A percentile compares a stretch with the other conserved stretches of the same genome.
Conservation (phyloP, 2,329 filamentous ascomycete species). For the Capronia epimyces region DNA sequence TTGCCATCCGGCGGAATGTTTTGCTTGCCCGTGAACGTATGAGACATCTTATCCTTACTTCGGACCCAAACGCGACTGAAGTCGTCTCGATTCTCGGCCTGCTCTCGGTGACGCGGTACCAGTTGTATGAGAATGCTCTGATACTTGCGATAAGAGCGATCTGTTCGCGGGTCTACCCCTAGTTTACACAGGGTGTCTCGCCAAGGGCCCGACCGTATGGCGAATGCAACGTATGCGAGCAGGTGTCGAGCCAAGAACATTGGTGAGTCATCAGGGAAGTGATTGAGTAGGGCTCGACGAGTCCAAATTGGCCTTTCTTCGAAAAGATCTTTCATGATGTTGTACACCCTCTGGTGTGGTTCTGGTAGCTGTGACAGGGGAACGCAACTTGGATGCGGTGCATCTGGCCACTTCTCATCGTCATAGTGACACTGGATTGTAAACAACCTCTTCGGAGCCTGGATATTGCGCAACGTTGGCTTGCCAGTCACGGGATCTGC, state of each 20-base stretch:
- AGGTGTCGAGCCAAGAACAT: constrained; percentile 62
- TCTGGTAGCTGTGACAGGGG: constrained; percentile 11
- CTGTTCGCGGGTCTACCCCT: constrained; percentile 75
- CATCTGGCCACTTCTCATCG: constrained; percentile 55
- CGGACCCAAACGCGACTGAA: constrained; percentile 15
- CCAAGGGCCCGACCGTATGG: constrained; percentile 89
- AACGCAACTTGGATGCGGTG: constrained; percentile 12
- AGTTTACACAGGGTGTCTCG: constrained; percentile 79
- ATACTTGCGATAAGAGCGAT: constrained; percentile 72
- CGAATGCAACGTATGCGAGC: constrained; percentile 80
- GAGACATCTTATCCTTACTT: constrained; percentile 39
- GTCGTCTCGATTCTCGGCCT: constrained; percentile 17
- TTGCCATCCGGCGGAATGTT: constrained; percentile 72
- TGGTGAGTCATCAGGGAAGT: constrained; percentile 50
- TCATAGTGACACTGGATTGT: constrained; percentile 58
- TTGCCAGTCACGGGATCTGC: constrained; percentile 53
- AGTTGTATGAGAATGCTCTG: constrained; percentile 87
- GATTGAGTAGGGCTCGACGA: constrained; percentile 71
- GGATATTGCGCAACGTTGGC: constrained; percentile 54
- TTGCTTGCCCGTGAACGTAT: constrained; percentile 75
- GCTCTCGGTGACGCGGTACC: constrained; percentile 32
- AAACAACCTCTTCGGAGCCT: constrained; percentile 54
- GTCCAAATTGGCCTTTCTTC: constrained; percentile 78
- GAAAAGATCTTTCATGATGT: constrained; percentile 61
- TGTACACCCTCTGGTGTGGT: constrained; percentile 22